phyloP scores from a whole-genome alignment of 805 yeast genomes.

The Yamadazyma nakazawae region DNA sequence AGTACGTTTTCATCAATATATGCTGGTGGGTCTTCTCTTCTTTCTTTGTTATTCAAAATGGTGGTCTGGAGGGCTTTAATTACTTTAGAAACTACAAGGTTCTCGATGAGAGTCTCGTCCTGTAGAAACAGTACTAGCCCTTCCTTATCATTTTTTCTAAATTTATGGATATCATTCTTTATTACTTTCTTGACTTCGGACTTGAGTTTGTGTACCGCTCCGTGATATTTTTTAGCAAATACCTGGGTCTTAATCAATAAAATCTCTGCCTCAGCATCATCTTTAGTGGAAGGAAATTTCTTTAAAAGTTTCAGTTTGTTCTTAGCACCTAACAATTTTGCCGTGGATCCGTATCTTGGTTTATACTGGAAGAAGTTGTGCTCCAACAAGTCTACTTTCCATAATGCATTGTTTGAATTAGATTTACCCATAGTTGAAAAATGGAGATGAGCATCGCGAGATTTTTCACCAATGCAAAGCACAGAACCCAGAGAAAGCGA shows the following conservation, averaged over 20 bases:
- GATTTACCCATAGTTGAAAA: conserved; percentile 1
- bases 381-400: conserved; percentile 59
- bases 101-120: conserved; percentile 17
- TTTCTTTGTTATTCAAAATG: conserved; percentile 28
- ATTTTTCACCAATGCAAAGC: conserved; percentile 1
- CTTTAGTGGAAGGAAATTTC: conserved; percentile 36
- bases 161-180: conserved; percentile 14
- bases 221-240: conserved; percentile 49
- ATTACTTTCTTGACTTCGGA: conserved; percentile 29
- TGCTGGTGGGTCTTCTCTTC: conserved; percentile 30
- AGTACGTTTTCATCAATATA: conserved; percentile 30
- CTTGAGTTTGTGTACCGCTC: conserved; percentile 38
- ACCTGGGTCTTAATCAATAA: conserved; percentile 40
- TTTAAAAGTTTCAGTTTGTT: conserved; percentile 39
- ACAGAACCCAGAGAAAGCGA: background rate
- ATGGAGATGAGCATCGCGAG: conserved; percentile 14
- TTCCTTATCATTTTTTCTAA: conserved; percentile 13
- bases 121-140: conserved; percentile 21
- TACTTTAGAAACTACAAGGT: conserved; percentile 31
- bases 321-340: conserved; percentile 43
- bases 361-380: conserved; percentile 39
- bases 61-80: conserved; percentile 26
- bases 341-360: conserved; percentile 51
- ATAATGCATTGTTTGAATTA: conserved; percentile 15
- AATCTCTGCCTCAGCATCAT: conserved; percentile 47